A percentile compares a stretch with the other conserved stretches of the same genome.
Evolutionary conservation across 768 basidiomycete genomes (phyloP).

Genomic region (Tylopilus intermedius): DNA sequence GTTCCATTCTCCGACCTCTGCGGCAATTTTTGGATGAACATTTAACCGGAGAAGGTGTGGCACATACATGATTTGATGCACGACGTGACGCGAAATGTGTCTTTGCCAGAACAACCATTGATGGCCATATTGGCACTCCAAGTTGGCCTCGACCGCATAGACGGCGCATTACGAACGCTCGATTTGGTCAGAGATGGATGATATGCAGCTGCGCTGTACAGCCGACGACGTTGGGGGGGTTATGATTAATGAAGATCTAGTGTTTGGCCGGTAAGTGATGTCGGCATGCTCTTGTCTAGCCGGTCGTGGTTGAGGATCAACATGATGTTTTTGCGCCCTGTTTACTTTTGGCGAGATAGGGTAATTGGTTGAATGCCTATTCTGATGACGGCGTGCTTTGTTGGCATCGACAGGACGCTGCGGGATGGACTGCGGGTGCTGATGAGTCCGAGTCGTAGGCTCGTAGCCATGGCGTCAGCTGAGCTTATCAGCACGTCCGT

Average conservation of each 20-base stretch:
- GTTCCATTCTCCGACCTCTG: slow-evolving; percentile 43
- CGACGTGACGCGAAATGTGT: neutral
- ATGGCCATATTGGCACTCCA: slow-evolving; percentile 37
- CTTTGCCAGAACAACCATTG: slow-evolving; percentile 22
- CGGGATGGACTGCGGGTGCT: neutral
- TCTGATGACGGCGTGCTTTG: neutral
- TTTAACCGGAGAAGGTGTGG: slow-evolving; percentile 29
- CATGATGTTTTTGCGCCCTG: neutral
- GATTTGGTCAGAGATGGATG: neutral
- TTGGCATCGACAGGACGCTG: neutral
- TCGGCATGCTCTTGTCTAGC: neutral
- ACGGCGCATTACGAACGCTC: slow-evolving; percentile 32
- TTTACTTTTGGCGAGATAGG: neutral
- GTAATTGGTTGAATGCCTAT: neutral
- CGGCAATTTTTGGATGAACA: slow-evolving; percentile 35
- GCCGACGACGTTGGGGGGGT: neutral
- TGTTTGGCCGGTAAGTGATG: neutral
- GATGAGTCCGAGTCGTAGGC: neutral
- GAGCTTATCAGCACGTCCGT: too few species aligned
- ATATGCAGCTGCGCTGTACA: neutral
- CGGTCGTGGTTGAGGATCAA: slow-evolving; percentile 6
- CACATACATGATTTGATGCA: neutral
- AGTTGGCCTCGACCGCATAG: slow-evolving; percentile 47
- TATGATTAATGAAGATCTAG: slow-evolving; percentile 13
- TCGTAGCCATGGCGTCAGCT: too few species aligned